A percentile compares a stretch with the other conserved stretches of the same genome.
These are phyloP conservation scores for Starmerella vitae DNA, from an alignment of 805 yeast species.

Conservation along the genomic window DNA sequence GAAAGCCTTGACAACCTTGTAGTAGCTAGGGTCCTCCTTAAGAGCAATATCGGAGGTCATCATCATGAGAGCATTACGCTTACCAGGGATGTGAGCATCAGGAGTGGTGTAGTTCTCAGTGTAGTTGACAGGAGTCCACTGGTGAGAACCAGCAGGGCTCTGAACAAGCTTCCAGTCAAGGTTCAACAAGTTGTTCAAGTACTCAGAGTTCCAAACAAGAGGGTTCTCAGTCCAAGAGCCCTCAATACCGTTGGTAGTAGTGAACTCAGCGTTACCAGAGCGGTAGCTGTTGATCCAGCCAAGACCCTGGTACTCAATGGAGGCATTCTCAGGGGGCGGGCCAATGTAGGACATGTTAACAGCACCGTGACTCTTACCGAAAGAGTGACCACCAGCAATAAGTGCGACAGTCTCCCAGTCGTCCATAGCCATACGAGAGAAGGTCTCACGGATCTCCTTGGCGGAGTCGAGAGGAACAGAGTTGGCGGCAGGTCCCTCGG, in stretches of 20 bases:
- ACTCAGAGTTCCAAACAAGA: constrained; percentile 9
- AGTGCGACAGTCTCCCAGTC: constrained; percentile 19
- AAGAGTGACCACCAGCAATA: constrained; percentile 19
- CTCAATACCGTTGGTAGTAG: constrained; percentile 17
- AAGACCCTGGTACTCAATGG: constrained; percentile 16
- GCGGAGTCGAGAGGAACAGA: constrained; percentile 15
- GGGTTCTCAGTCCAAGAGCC: constrained; percentile 17
- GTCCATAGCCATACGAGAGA: constrained; percentile 17
- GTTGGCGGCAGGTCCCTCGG: constrained; percentile 18
- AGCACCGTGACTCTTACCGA: constrained; percentile 18
- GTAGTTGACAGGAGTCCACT: constrained; percentile 12
- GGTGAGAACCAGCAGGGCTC: constrained; percentile 16
- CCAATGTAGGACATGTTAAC: constrained; percentile 11
- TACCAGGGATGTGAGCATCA: constrained; percentile 13
- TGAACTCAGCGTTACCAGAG: constrained; percentile 16
- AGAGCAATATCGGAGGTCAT: constrained; percentile 17
- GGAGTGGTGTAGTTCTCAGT: constrained; percentile 10
- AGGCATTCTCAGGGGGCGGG: constrained; percentile 15
- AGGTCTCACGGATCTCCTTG: constrained; percentile 15
- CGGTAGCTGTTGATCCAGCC: constrained; percentile 16
- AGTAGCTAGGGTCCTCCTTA: constrained; percentile 15
- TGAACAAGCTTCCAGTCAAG: constrained; percentile 8
- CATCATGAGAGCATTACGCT: constrained; percentile 15
- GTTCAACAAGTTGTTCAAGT: constrained; percentile 12
- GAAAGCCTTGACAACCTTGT: constrained; percentile 11